phyloP scores from a whole-genome alignment of 441 rosid species.

The Lagerstroemia fauriei region DNA sequence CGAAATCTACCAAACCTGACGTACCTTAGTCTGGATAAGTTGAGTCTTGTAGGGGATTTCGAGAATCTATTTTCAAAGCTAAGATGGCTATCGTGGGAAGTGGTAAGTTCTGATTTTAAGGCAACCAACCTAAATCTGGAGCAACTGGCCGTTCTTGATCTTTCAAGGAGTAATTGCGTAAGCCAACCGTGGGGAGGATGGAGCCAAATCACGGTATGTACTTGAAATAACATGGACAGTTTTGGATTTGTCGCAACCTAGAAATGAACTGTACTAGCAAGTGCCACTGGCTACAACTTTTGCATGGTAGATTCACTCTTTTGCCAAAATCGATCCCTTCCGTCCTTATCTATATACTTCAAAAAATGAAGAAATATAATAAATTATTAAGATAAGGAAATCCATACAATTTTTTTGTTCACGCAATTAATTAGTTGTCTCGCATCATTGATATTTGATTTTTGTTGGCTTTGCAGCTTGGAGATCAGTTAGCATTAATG shows the following conservation, averaged over 20 bases:
- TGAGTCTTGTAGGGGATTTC: neutral
- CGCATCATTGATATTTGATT: no score
- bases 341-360: no score
- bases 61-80: neutral
- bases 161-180: neutral
- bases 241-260: no score
- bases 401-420: no score
- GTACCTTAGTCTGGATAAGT: neutral
- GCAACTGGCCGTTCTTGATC: slow-evolving; percentile 2
- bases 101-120: neutral
- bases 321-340: no score
- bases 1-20: no score
- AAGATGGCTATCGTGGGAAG: neutral
- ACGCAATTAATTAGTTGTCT: neutral
- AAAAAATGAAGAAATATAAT: no score
- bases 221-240: neutral
- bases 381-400: no score
- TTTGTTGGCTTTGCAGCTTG: neutral
- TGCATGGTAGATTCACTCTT: no score
- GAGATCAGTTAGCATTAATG: neutral
- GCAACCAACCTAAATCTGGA: neutral
- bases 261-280: no score
- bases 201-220: neutral
- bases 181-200: neutral
- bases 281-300: neutral